These are phyloP conservation scores for Nadsonia commutata DNA, from an alignment of 1,139 yeast species.

Conservation along the genomic window DNA sequence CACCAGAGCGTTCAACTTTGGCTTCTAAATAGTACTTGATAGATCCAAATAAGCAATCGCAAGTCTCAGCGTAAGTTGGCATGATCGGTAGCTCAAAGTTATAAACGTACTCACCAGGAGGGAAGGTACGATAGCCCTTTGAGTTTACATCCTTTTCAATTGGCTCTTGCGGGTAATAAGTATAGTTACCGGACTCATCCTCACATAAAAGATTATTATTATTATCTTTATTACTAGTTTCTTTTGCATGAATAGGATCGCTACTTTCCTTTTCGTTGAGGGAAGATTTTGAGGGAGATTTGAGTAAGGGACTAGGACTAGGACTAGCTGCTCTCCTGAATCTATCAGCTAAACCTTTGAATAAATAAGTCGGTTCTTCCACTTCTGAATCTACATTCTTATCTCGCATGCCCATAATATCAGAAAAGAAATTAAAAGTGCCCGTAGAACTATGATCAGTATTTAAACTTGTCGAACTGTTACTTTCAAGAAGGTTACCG, in stretches of 20 bases:
- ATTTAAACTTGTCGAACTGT: neutral
- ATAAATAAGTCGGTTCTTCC: conserved; percentile 3
- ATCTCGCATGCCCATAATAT: neutral
- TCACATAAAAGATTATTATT: neutral
- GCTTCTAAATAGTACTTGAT: conserved; percentile 62
- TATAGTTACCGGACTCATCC: neutral
- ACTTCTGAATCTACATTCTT: neutral
- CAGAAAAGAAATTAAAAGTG: neutral
- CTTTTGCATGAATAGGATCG: neutral
- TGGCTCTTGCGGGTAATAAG: conserved; percentile 13
- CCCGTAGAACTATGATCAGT: neutral
- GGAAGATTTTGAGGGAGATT: conserved; percentile 9
- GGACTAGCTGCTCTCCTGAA: conserved; percentile 33
- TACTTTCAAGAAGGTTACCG: neutral
- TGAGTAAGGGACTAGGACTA: conserved; percentile 12
- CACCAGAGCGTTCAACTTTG: conserved; percentile 56
- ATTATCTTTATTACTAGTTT: neutral
- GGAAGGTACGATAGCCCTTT: conserved; percentile 31
- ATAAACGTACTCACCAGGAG: conserved; percentile 82
- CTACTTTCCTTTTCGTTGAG: no score
- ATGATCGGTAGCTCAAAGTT: conserved; percentile 84
- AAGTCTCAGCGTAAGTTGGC: conserved; percentile 69
- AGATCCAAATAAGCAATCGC: conserved; percentile 65
- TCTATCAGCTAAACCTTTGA: conserved; percentile 18
- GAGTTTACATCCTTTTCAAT: conserved; percentile 19